Percentiles rank a stretch among this genome's conserved stretches.
phyloP scores from a whole-genome alignment of 2,329 filamentous ascomycete species.

The Epichloe glyceriae region DNA sequence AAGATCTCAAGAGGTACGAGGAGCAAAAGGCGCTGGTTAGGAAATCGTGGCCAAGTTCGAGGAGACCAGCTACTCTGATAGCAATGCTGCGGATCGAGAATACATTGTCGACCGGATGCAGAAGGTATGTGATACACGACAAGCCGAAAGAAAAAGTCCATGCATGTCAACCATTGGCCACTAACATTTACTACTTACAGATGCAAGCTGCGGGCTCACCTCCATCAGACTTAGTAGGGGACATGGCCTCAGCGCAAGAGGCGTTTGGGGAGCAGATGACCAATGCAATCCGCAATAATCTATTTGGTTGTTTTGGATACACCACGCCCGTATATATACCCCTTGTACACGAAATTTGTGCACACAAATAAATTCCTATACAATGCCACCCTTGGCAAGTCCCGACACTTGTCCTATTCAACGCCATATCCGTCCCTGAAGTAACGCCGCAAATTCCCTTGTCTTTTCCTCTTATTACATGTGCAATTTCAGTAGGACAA shows the following conservation, averaged over 20 bases:
- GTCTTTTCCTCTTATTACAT: neutral
- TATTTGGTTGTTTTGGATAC: constrained; percentile 10
- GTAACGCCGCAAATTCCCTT: constrained; percentile 8
- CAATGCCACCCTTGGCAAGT: neutral
- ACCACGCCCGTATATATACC: constrained; percentile 15
- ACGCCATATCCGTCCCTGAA: neutral
- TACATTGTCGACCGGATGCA: constrained; percentile 98
- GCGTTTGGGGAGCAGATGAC: constrained; percentile 48
- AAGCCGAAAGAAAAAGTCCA: neutral
- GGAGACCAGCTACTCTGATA: constrained; percentile 65
- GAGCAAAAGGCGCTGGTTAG: constrained; percentile 66
- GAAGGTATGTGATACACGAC: constrained; percentile 50
- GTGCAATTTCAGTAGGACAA: neutral
- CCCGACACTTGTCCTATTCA: neutral
- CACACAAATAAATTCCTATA: neutral
- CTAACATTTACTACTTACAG: constrained; percentile 29
- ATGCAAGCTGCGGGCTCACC: constrained; percentile 95
- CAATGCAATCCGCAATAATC: constrained; percentile 48
- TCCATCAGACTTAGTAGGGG: constrained; percentile 79
- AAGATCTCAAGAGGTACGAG: constrained; percentile 68
- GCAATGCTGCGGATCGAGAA: constrained; percentile 67
- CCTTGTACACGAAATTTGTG: constrained; percentile 8
- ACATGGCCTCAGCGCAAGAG: constrained; percentile 74
- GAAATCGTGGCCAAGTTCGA: constrained; percentile 91
- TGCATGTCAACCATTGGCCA: neutral